Evolutionary conservation across 192 early-diverging fungal species (phyloP).

Genomic region (Backusella parvicylindrica): DNA sequence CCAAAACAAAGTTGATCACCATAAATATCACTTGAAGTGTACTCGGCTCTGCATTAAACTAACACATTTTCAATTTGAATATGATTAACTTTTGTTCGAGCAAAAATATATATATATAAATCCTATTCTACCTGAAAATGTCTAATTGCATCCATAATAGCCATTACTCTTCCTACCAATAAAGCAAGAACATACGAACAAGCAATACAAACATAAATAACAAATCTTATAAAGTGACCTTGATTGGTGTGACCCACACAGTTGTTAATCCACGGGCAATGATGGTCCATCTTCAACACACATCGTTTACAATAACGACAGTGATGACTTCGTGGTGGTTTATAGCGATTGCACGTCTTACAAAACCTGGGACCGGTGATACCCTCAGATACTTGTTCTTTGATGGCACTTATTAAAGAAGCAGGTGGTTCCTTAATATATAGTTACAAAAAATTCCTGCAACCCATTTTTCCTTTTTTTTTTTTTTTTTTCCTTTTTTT

Average conservation of each 20-base stretch:
- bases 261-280: constrained; percentile 90
- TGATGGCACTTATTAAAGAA: neutral
- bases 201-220: constrained; percentile 63
- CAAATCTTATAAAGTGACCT: constrained; percentile 78
- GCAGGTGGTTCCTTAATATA: constrained; percentile 13
- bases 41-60: constrained; percentile 34
- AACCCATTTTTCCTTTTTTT: neutral
- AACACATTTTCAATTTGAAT: neutral
- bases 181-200: constrained; percentile 53
- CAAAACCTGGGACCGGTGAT: constrained; percentile 73
- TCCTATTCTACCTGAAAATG: constrained; percentile 18
- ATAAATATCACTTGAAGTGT: constrained; percentile 63
- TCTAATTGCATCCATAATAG: constrained; percentile 39
- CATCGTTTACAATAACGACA: constrained; percentile 75
- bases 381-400: constrained; percentile 47
- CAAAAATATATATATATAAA: neutral
- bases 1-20: constrained; percentile 73
- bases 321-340: constrained; percentile 79
- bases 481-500: neutral
- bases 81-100: neutral
- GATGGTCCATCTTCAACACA: constrained; percentile 91
- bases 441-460: neutral
- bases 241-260: constrained; percentile 79
- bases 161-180: constrained; percentile 51
- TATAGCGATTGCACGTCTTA: constrained; percentile 55